These are phyloP conservation scores for Chondrus crispus DNA, from an alignment of 23 red algal genomes.

Conservation along the genomic window DNA sequence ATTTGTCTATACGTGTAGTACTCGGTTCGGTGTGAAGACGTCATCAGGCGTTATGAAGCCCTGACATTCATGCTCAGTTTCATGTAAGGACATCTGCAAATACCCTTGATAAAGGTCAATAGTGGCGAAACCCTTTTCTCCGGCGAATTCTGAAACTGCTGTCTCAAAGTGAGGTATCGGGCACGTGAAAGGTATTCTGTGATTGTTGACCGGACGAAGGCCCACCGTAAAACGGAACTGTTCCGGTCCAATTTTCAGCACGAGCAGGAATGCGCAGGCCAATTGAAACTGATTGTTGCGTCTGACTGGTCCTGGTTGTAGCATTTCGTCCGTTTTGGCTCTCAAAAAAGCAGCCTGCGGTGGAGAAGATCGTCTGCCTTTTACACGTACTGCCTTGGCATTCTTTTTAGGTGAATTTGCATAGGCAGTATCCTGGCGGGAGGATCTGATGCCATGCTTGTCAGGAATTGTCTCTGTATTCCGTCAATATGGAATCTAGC, in stretches of 20 bases:
- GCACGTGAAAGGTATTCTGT: background rate
- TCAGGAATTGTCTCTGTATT: background rate
- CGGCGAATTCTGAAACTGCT: background rate
- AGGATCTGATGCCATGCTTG: background rate
- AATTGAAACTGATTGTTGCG: background rate
- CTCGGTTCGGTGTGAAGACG: conserved; percentile 5
- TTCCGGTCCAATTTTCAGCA: conserved; percentile 11
- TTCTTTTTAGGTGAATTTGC: background rate
- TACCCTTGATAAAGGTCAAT: conserved; percentile 9
- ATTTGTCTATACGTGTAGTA: conserved; percentile 2
- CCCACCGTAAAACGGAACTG: conserved; percentile 14
- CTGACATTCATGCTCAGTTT: background rate
- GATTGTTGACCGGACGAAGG: background rate
- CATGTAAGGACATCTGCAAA: conserved; percentile 1
- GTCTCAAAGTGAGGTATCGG: background rate
- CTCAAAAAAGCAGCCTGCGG: background rate
- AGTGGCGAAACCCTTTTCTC: background rate
- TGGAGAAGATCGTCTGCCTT: background rate
- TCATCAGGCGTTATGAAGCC: background rate
- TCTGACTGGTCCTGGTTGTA: background rate
- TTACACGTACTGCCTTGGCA: background rate
- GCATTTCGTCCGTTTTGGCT: background rate
- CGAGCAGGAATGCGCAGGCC: conserved; percentile 5
- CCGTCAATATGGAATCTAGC: no score
- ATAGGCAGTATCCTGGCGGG: background rate